Percentiles rank a stretch among this genome's conserved stretches.
These are phyloP conservation scores for Oryza rufipogon DNA, from an alignment of 176 grass and related monocot genomes.

Conservation along the genomic window DNA sequence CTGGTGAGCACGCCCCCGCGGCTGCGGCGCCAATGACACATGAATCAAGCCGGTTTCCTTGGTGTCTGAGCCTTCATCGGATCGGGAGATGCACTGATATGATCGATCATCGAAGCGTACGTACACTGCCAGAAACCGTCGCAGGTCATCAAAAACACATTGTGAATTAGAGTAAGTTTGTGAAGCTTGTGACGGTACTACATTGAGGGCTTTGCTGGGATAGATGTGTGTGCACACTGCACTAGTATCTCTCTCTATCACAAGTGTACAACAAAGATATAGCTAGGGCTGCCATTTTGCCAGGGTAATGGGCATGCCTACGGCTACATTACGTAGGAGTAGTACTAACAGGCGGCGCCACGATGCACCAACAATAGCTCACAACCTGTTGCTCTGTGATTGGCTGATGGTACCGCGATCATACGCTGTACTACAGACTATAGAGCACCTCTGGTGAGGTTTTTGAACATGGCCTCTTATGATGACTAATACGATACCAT, in stretches of 20 bases:
- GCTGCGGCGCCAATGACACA: background rate
- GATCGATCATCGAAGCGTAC: background rate
- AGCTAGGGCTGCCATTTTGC: background rate
- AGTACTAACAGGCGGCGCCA: background rate
- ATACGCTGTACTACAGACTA: no score
- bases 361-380: background rate
- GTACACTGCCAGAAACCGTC: background rate
- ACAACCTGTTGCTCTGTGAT: background rate
- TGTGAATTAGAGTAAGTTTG: no score
- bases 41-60: background rate
- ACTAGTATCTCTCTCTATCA: background rate
- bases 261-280: no score
- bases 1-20: background rate
- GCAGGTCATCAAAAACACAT: no score
- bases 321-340: background rate
- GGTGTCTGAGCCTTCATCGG: background rate
- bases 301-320: background rate
- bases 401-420: background rate
- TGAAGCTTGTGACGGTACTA: background rate
- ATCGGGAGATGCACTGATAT: background rate
- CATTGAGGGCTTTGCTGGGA: background rate
- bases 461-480: no score
- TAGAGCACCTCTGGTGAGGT: no score
- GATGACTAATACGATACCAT: no score
- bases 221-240: background rate